Evolutionary conservation across 768 basidiomycete genomes (phyloP).

Genomic region (Astraeus odoratus): DNA sequence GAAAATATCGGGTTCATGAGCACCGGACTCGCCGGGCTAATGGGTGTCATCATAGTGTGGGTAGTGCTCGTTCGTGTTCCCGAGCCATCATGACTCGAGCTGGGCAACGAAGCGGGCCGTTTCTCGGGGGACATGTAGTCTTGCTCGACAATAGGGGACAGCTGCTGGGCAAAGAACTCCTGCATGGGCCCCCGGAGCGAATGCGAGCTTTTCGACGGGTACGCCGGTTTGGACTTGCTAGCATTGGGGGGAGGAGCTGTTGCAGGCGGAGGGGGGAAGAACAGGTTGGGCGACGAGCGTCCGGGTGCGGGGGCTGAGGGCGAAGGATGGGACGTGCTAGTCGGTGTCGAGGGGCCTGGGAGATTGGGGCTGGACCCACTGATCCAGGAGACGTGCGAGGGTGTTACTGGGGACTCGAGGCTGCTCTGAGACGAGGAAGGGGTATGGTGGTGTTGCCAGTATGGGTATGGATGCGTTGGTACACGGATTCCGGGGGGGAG

Average conservation of each 20-base stretch:
- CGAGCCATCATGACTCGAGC: slow-evolving; percentile 18
- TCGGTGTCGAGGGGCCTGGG: slow-evolving; percentile 1
- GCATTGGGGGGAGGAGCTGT: slow-evolving; percentile 23
- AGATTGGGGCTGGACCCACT: slow-evolving; percentile 8
- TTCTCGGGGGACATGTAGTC: slow-evolving; percentile 52
- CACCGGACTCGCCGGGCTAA: slow-evolving; percentile 23
- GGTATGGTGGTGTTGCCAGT: slow-evolving; percentile 28
- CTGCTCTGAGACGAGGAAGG: slow-evolving; percentile 26
- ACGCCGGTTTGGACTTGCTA: slow-evolving; percentile 27
- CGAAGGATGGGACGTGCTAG: slow-evolving; percentile 6
- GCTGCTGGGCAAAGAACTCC: slow-evolving; percentile 30
- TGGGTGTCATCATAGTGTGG: slow-evolving; percentile 31
- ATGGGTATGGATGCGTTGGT: slow-evolving; percentile 28
- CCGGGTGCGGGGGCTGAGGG: slow-evolving; percentile 1
- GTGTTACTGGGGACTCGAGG: slow-evolving; percentile 27
- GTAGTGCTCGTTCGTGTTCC: slow-evolving; percentile 22
- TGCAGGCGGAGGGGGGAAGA: slow-evolving; percentile 29
- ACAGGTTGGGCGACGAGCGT: slow-evolving; percentile 21
- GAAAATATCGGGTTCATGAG: slow-evolving; percentile 17
- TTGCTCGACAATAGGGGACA: slow-evolving; percentile 63
- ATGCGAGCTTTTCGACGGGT: slow-evolving; percentile 32
- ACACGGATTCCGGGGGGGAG: slow-evolving; percentile 28
- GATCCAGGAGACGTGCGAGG: slow-evolving; percentile 37
- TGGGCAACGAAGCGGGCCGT: slow-evolving; percentile 28
- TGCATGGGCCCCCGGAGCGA: slow-evolving; percentile 35